Percentiles rank a stretch among this genome's conserved stretches.
Evolutionary conservation across 2,329 filamentous ascomycete species (phyloP).

Genomic region (Xylariaceae sp.): DNA sequence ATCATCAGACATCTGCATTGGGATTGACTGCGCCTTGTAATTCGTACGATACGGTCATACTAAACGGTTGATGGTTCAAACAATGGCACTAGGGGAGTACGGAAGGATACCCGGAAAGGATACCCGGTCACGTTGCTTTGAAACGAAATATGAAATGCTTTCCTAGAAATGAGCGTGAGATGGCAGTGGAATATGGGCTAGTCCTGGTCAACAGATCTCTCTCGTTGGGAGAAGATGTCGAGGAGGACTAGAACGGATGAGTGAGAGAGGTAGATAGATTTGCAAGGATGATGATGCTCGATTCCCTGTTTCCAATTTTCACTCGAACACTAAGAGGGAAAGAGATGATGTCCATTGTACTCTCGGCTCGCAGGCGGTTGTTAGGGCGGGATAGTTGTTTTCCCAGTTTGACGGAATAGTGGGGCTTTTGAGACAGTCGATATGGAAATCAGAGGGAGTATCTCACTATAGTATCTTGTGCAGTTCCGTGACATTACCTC

Average conservation of each 20-base stretch:
- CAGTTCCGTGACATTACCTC: background rate
- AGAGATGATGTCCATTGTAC: slow-evolving; percentile 20
- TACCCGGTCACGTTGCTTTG: slow-evolving; percentile 27
- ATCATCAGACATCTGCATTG: slow-evolving; percentile 22
- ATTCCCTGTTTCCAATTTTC: too few species aligned
- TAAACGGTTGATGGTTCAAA: slow-evolving; percentile 26
- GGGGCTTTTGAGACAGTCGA: too few species aligned
- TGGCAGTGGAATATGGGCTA: too few species aligned
- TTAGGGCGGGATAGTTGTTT: slow-evolving; percentile 28
- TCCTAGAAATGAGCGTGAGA: too few species aligned
- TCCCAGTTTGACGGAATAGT: too few species aligned
- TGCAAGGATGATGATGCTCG: slow-evolving; percentile 22
- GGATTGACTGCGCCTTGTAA: slow-evolving; percentile 20
- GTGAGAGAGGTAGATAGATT: slow-evolving; percentile 27
- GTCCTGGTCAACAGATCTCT: too few species aligned
- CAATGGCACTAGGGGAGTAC: slow-evolving; percentile 21
- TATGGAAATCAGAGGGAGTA: too few species aligned
- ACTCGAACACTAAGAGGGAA: too few species aligned
- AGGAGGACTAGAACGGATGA: too few species aligned
- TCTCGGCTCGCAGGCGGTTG: slow-evolving; percentile 17
- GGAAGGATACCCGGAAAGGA: slow-evolving; percentile 30
- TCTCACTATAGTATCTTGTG: slow-evolving; percentile 6
- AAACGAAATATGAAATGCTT: slow-evolving; percentile 17
- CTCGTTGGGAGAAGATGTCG: too few species aligned
- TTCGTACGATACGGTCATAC: slow-evolving; percentile 26